Evolutionary conservation across 2,329 filamentous ascomycete genomes (phyloP), one percentile per base, ranked within the genome.

Genomic region (Colletotrichum somersetense): DNA sequence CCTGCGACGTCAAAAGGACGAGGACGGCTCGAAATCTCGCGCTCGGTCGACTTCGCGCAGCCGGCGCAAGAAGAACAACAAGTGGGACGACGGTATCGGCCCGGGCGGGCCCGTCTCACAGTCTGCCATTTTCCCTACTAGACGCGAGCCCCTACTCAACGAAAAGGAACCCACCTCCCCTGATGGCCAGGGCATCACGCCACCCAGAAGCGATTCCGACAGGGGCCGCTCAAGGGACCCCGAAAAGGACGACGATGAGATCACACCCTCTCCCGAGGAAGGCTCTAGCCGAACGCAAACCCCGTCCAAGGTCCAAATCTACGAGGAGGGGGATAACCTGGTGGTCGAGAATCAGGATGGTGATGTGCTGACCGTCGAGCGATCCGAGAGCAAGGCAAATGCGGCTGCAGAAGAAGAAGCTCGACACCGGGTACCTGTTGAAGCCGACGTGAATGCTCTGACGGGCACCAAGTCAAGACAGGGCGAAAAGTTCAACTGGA

Each of bases 21-120:
- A 97, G 38, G 89, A 91, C 12, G 87, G 85, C 50, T 90, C 79
- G 62, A 80, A 72, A n/a, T 82, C 55, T 74, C 52, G 74, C 2
- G 67, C 46, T 18, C 78, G 85, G 4, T 90, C 89, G 1, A 91
- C 89, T 73, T 83, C 83, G 79, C 88, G 84, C 74, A 87, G 87
- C n/a, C 87, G 88, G 67, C 89, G 91, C 72, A 89, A 90, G 77
- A 86, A 86, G 77, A 26, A 26, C 26, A 86, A 86, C 83, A 91
- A 87, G 80, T 91, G 89, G 86, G 92, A 94, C 74, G 88, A 89
- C 73, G 91, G 88, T n/a, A 88, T 89, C 76, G 93, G 91, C 2
- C 92, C 93, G 3, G 96, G 96, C 73, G 96, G 96, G 0, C 96
- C 95, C 3, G 92, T 98, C 76, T 93, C 89, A 73, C 91, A 97